A percentile compares a stretch with the other conserved stretches of the same genome.
phyloP scores from a whole-genome alignment of 495 filamentous ascomycete species.

The Antarctomyces pellizariae region DNA sequence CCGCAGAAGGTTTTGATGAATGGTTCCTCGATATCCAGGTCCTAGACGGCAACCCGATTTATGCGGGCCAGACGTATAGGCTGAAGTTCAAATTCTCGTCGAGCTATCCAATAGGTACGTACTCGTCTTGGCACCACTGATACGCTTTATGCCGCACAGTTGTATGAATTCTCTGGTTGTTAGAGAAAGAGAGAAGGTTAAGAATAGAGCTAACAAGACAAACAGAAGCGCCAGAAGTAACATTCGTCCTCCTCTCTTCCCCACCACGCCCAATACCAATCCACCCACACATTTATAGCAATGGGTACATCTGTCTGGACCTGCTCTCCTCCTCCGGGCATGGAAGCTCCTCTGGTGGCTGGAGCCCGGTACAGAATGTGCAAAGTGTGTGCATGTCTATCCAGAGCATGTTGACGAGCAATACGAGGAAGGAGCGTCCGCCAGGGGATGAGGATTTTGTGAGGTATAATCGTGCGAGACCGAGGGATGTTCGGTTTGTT shows the following conservation, averaged over 20 bases:
- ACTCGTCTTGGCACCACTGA: not conserved
- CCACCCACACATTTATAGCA: conserved; percentile 94
- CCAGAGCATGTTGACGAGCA: conserved; percentile 93
- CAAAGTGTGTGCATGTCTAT: conserved; percentile 95
- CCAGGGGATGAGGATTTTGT: conserved; percentile 76
- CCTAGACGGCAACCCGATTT: conserved; percentile 78
- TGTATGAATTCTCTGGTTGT: too few relatives aligned
- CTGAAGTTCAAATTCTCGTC: conserved; percentile 67
- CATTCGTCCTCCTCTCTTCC: conserved; percentile 50
- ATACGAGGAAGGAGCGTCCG: conserved; percentile 70
- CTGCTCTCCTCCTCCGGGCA: conserved; percentile 56
- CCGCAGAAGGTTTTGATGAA: conserved; percentile 60
- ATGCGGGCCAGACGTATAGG: conserved; percentile 55
- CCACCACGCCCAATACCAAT: conserved; percentile 61
- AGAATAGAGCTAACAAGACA: too few relatives aligned
- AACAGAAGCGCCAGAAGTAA: conserved; percentile 77
- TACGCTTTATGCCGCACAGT: too few relatives aligned
- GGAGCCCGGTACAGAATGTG: conserved; percentile 91
- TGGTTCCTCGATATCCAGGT: conserved; percentile 90
- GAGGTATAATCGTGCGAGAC: conserved; percentile 45
- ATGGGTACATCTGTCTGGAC: conserved; percentile 94
- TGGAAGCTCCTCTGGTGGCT: too few relatives aligned
- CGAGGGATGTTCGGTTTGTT: conserved; percentile 66
- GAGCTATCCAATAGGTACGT: conserved; percentile 74
- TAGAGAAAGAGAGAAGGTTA: not conserved